These are phyloP conservation scores for Fragosphaeria purpurea DNA, from an alignment of 2,329 filamentous ascomycete species.

Conservation along the genomic window DNA sequence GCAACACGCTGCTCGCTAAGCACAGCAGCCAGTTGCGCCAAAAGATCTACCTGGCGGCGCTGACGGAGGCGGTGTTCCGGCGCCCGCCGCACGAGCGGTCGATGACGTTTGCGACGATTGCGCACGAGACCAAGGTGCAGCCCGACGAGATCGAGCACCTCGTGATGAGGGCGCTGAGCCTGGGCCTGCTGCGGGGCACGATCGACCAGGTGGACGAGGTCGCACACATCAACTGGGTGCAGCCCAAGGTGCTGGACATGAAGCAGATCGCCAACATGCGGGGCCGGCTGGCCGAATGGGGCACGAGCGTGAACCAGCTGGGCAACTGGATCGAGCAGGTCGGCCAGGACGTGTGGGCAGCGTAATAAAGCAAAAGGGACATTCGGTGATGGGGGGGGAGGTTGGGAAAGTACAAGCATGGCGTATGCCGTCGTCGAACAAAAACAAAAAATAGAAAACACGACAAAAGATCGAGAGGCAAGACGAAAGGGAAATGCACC, in stretches of 20 bases:
- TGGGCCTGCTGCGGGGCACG: conserved; percentile 79
- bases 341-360: conserved; percentile 93
- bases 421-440: no score
- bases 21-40: conserved; percentile 82
- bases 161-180: conserved; percentile 96
- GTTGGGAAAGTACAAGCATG: no score
- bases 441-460: no score
- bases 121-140: conserved; percentile 83
- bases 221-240: conserved; percentile 95
- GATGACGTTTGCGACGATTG: conserved; percentile 84
- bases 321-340: conserved; percentile 95
- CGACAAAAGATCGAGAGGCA: no score
- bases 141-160: conserved; percentile 92
- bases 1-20: conserved; percentile 67
- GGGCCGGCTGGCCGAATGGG: conserved; percentile 81
- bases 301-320: conserved; percentile 87
- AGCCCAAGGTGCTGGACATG: conserved; percentile 95
- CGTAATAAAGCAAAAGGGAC: conserved; percentile 30
- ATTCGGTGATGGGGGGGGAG: no score
- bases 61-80: conserved; percentile 94
- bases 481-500: no score
- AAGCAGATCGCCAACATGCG: conserved; percentile 92
- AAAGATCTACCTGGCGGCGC: conserved; percentile 93
- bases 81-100: conserved; percentile 90
- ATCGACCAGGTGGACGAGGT: conserved; percentile 96